phyloP scores from a whole-genome alignment of 78 protist genomes.

The Cavenderia fasciculata region DNA sequence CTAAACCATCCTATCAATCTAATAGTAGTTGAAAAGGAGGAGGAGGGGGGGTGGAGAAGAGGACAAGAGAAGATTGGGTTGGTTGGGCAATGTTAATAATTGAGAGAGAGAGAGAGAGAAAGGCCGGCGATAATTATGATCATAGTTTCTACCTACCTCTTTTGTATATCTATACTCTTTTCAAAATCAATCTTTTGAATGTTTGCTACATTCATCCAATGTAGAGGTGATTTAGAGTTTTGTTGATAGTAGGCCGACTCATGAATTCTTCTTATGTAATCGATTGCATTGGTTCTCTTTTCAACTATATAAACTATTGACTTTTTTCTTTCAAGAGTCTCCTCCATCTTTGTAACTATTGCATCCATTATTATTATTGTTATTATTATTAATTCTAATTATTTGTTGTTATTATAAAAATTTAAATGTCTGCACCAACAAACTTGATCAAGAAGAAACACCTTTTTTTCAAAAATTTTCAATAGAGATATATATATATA shows the following conservation, averaged over 20 bases:
- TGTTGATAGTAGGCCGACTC: constrained; percentile 60
- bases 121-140: too few relatives aligned
- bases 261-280: constrained; percentile 72
- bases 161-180: constrained; percentile 43
- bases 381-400: not conserved
- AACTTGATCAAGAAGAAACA: too few relatives aligned
- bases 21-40: not conserved
- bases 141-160: constrained; percentile 27
- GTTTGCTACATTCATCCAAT: constrained; percentile 72
- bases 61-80: too few relatives aligned
- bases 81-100: too few relatives aligned
- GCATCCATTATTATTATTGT: constrained; percentile 48
- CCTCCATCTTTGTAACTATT: constrained; percentile 76
- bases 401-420: too few relatives aligned
- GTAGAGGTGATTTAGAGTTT: not conserved
- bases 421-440: too few relatives aligned
- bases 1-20: constrained; percentile 61
- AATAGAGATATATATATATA: too few relatives aligned
- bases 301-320: constrained; percentile 57
- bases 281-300: constrained; percentile 66
- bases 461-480: too few relatives aligned
- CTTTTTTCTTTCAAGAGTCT: constrained; percentile 68
- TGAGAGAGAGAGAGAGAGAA: too few relatives aligned
- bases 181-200: constrained; percentile 56
- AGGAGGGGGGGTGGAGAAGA: too few relatives aligned